Conservation (phyloP, 805 yeast genomes). For the Pichia californica region DNA sequence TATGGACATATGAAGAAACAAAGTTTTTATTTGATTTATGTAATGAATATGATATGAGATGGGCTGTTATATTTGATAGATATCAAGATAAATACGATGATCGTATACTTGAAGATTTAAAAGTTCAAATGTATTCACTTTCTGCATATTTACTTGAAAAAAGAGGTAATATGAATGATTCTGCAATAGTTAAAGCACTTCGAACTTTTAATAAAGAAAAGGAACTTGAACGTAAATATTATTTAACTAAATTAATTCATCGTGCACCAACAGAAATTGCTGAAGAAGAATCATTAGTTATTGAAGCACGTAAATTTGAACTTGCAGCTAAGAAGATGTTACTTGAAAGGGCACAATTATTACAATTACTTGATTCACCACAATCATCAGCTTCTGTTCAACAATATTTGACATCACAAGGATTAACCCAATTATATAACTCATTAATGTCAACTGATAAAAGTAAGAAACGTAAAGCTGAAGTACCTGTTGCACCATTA, state of each 20-base stretch:
- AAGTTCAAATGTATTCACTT: constrained; percentile 71
- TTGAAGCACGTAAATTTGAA: constrained; percentile 90
- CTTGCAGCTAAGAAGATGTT: constrained; percentile 86
- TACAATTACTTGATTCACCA: constrained; percentile 82
- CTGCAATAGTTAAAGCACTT: constrained; percentile 51
- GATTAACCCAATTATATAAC: constrained; percentile 79
- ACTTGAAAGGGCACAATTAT: constrained; percentile 69
- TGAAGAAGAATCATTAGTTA: constrained; percentile 90
- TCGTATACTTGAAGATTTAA: constrained; percentile 70
- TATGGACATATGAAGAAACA: constrained; percentile 77
- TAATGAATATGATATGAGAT: constrained; percentile 50
- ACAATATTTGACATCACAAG: constrained; percentile 79
- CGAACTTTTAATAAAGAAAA: constrained; percentile 57
- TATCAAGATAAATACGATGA: constrained; percentile 38
- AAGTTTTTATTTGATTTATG: constrained; percentile 69
- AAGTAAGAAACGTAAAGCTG: constrained; percentile 47
- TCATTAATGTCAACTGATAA: constrained; percentile 67
- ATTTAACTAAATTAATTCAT: constrained; percentile 65
- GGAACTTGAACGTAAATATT: constrained; percentile 76
- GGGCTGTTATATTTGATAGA: constrained; percentile 64
- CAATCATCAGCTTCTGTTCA: constrained; percentile 68
- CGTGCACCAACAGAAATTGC: constrained; percentile 96
- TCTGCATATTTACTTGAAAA: constrained; percentile 46
- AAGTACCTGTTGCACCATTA: constrained; percentile 51
- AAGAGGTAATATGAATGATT: constrained; percentile 33